Evolutionary conservation across 2,329 filamentous ascomycete genomes (phyloP), one percentile per base, ranked within the genome.

Genomic region (Phialophora chinensis): DNA sequence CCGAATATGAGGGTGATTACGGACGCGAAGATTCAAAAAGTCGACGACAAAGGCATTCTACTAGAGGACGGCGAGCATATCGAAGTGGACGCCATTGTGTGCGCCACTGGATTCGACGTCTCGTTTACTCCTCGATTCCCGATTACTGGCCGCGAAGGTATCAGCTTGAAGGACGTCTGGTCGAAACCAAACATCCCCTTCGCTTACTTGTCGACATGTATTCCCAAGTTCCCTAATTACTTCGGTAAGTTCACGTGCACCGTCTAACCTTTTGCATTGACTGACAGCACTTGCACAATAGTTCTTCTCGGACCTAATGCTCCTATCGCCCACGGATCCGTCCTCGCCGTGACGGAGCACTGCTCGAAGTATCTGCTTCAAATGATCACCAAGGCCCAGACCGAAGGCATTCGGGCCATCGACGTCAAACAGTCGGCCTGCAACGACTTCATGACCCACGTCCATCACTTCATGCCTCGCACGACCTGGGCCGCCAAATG

Each of bases 391-490:
- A 74, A 75, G 63, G 70, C 73, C 52, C 66, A 70, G 47, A 55
- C 42, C 14, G 62, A 71, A 29, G 38, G 63, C 35, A 71, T 71
- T 56, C 67, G 63, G 27, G 58, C 55, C 17, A 61, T 62, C 38
- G 52, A 62, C 52, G 66, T 61, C 27, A 62, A 60, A 35, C 27
- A 79, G 63, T 66, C 71, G 31, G 72, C 75, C 14, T 67, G 70
- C 3, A 49, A 69, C 31, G 72, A 76, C 49, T 79, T 80, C 68
- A 72, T 73, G 7, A 74, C 76, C 55, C 79, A 81, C 68, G 75
- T 77, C 2, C 76, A 79, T 69, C 69, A 77, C 12, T 80, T 79
- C 70, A 71, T 80, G 58, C 69, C 77, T 60, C 74, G 78, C 12
- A 69, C 66, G 5, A 59, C 65, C 4, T 71, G 69, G 1, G 44